These are phyloP conservation scores for Agaricus sinodeliciosus DNA, from an alignment of 768 basidiomycete genomes.

Conservation along the genomic window DNA sequence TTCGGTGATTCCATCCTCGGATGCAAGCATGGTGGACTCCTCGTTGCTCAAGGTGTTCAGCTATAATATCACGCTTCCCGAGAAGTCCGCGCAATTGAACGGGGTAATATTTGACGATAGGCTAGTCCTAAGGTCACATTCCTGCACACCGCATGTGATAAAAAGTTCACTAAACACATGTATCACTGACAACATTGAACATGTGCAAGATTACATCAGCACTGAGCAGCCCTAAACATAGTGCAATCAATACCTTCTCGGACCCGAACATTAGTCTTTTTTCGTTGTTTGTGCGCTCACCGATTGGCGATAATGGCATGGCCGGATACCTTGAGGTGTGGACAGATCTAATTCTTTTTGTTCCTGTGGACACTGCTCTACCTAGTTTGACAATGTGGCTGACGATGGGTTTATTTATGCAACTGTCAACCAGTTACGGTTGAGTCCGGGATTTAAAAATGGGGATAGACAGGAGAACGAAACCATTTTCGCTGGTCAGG, in stretches of 20 bases:
- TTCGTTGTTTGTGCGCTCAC: slow-evolving; percentile 13
- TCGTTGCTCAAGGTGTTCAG: no score
- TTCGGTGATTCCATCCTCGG: no score
- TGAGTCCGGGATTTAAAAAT: slow-evolving; percentile 12
- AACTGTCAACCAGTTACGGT: slow-evolving; percentile 12
- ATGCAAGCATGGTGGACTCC: no score
- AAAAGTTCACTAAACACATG: no score
- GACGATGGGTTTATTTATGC: slow-evolving; percentile 14
- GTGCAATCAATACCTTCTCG: slow-evolving; percentile 13
- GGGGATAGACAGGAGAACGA: slow-evolving; percentile 12
- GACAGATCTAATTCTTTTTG: background rate
- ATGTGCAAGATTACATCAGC: slow-evolving; percentile 14
- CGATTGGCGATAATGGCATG: slow-evolving; percentile 14
- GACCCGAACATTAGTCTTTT: slow-evolving; percentile 12
- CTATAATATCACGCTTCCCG: no score
- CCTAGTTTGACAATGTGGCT: slow-evolving; percentile 2
- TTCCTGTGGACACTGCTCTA: background rate
- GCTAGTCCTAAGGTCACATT: no score
- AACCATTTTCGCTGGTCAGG: slow-evolving; percentile 13
- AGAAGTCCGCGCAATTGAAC: no score
- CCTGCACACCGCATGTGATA: no score
- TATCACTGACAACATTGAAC: slow-evolving; percentile 12
- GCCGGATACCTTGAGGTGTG: slow-evolving; percentile 13
- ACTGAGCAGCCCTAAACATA: slow-evolving; percentile 14
- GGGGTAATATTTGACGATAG: no score